A percentile compares a stretch with the other conserved stretches of the same genome.
These are phyloP conservation scores for Nemania serpens DNA, from an alignment of 2,329 filamentous ascomycete genomes.

Conservation along the genomic window DNA sequence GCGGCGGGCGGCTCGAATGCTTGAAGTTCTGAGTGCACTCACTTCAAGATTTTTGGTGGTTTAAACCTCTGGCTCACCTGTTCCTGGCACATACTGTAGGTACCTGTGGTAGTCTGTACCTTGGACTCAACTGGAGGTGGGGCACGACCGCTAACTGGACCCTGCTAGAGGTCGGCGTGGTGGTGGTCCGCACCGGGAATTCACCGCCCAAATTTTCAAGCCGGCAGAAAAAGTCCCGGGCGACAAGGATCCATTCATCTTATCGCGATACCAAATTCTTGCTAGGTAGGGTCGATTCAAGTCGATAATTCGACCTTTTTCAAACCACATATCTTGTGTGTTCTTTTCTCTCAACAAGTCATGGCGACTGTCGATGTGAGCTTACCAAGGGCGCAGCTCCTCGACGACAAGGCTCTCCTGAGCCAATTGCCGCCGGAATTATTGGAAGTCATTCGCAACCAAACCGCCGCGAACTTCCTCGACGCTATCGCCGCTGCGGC, in stretches of 20 bases:
- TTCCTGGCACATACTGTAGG: slow-evolving; percentile 9
- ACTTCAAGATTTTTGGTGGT: slow-evolving; percentile 38
- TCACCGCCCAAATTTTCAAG: slow-evolving; percentile 40
- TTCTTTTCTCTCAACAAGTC: slow-evolving; percentile 30
- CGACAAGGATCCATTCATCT: slow-evolving; percentile 20
- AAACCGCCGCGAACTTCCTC: slow-evolving; percentile 68
- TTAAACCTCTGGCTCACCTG: slow-evolving; percentile 28
- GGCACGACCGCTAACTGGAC: not conserved
- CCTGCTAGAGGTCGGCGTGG: slow-evolving; percentile 6
- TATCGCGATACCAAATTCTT: slow-evolving; percentile 31
- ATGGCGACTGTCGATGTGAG: slow-evolving; percentile 63
- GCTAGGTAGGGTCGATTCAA: slow-evolving; percentile 12
- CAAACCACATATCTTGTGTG: slow-evolving; percentile 30
- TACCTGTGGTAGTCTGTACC: no score
- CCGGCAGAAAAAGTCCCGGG: slow-evolving; percentile 35
- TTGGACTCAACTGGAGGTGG: slow-evolving; percentile 11
- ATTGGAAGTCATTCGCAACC: slow-evolving; percentile 66
- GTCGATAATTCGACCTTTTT: slow-evolving; percentile 18
- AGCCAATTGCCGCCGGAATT: slow-evolving; percentile 72
- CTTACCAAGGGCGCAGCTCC: slow-evolving; percentile 59
- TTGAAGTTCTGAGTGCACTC: slow-evolving; percentile 30
- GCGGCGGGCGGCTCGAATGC: slow-evolving; percentile 16
- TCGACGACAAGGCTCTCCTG: slow-evolving; percentile 58
- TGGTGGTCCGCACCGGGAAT: slow-evolving; percentile 1
- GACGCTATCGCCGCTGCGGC: slow-evolving; percentile 72